These are phyloP conservation scores for Cryptococcus floricola DNA, from an alignment of 1,284 basidiomycete species.

Conservation along the genomic window DNA sequence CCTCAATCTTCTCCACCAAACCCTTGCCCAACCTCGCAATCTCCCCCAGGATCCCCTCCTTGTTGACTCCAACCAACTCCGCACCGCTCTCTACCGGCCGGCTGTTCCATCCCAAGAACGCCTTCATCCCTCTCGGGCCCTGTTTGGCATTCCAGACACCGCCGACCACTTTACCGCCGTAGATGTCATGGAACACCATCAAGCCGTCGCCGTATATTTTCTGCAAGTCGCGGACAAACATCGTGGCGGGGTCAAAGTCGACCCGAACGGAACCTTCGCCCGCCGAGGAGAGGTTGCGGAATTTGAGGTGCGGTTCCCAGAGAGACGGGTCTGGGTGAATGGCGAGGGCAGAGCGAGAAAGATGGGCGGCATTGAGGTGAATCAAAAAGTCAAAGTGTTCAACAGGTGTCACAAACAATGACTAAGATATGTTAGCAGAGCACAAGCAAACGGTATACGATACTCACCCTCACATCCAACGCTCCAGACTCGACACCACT, in stretches of 20 bases:
- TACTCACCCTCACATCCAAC: slow-evolving; percentile 36
- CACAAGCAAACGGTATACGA: background rate
- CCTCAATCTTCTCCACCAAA: slow-evolving; percentile 57
- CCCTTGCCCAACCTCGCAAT: slow-evolving; percentile 73
- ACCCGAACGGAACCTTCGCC: slow-evolving; percentile 49
- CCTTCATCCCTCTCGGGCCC: slow-evolving; percentile 63
- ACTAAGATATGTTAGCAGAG: slow-evolving; percentile 50
- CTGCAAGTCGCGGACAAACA: slow-evolving; percentile 58
- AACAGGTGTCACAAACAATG: slow-evolving; percentile 76
- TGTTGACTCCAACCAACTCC: slow-evolving; percentile 68
- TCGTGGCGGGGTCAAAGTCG: slow-evolving; percentile 76
- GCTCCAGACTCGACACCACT: slow-evolving; percentile 20
- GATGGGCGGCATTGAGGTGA: slow-evolving; percentile 61
- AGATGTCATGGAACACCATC: slow-evolving; percentile 77
- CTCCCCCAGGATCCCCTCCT: slow-evolving; percentile 66
- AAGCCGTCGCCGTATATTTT: slow-evolving; percentile 72
- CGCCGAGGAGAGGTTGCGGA: slow-evolving; percentile 23
- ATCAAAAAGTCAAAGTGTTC: slow-evolving; percentile 83
- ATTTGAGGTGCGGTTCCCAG: slow-evolving; percentile 31
- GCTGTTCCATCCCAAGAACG: slow-evolving; percentile 74
- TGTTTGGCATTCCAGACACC: slow-evolving; percentile 71
- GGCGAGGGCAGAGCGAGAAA: slow-evolving; percentile 65
- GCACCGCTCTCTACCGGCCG: slow-evolving; percentile 51
- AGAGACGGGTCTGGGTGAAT: slow-evolving; percentile 51
- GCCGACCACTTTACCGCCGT: slow-evolving; percentile 76